Base-by-base conservation (phyloP, 140 eudicot genomes). In the Anethum foeniculum region DNA sequence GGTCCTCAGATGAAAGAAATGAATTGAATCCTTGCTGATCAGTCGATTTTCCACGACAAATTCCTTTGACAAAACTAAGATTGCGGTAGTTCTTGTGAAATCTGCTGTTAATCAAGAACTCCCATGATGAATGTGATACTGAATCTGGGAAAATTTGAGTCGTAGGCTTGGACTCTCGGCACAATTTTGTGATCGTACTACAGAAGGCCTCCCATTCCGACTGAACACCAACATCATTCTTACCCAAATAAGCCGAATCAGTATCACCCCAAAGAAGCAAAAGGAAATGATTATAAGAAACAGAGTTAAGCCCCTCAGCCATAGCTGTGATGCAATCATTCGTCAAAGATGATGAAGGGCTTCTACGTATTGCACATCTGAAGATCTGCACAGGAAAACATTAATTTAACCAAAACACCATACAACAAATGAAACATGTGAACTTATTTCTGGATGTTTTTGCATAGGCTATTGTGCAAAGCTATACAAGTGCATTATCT, bases 311-410 rank as follows among this genome's bases (percentile, higher is more conserved):
- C 76, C 98, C 98, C 85, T 89, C 96, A n/a, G 98, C 92, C 98
- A 96, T 85, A 49, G 97, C 94, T 77, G 88, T 86, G 80, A 96
- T 93, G 90, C 99, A 96, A 84, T 96, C 98, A 90, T 88, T 86
- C 28, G 92, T 87, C 81, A 96, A 78, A 77, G 91, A 93, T 64
- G 97, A 96, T 73, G 98, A 91, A 81, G 98, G 98, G 81, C 90
- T 84, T 84, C 96, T 88, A 47, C 94, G 96, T 30, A 93, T 80
- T 71, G 96, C 86, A 88, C 98, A 93, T 87, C 99, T 91, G 86
- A 91, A 87, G 69, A 85, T 87, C 99, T 96, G 84, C 77, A 76
- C 19, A 44, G 68, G 48, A 77, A 74, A 75, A 71, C 12, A 82
- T 48, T 13, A 47, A 49, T 6, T 27, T 44, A 13, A 13, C 52